Percentiles rank a stretch among this genome's conserved stretches.
These are phyloP conservation scores for Alternaria sp. DNA, from an alignment of 2,329 filamentous ascomycete species.

Conservation along the genomic window DNA sequence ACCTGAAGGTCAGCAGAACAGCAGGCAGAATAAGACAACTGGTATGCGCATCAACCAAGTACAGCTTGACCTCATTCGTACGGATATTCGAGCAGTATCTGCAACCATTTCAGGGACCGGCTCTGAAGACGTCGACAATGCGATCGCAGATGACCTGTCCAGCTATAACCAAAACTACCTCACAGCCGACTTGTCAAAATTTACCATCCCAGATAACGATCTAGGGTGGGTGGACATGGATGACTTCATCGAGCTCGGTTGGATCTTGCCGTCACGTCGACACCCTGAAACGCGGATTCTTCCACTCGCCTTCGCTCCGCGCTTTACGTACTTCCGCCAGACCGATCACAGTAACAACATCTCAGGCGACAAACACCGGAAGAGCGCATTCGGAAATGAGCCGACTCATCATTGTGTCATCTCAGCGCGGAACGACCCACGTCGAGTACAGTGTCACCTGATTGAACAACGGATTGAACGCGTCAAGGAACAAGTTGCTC, in stretches of 20 bases:
- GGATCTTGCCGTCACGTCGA: conserved; percentile 88
- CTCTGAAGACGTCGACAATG: conserved; percentile 74
- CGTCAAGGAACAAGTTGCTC: conserved; percentile 77
- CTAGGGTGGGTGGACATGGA: conserved; percentile 99
- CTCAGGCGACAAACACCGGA: conserved; percentile 79
- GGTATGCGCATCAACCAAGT: conserved; percentile 96
- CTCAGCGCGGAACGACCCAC: conserved; percentile 76
- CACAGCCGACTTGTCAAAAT: conserved; percentile 75
- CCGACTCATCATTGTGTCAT: conserved; percentile 95
- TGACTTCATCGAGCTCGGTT: conserved; percentile 97
- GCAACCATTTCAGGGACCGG: conserved; percentile 85
- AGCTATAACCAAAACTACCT: conserved; percentile 62
- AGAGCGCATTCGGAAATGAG: conserved; percentile 91
- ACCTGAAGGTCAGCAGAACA: conserved; percentile 61
- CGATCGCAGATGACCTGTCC: conserved; percentile 69
- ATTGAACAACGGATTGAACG: conserved; percentile 82
- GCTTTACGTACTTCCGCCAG: conserved; percentile 96
- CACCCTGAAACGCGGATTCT: conserved; percentile 95
- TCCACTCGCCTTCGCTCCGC: conserved; percentile 89
- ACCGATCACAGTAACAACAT: conserved; percentile 88
- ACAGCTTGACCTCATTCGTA: conserved; percentile 88
- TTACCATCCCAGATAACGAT: conserved; percentile 95
- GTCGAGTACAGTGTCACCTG: conserved; percentile 84
- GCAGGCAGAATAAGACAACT: conserved; percentile 81
- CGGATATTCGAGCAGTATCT: conserved; percentile 91